Percentiles rank a stretch among this genome's conserved stretches.
phyloP scores from a whole-genome alignment of 1,284 basidiomycete genomes.

The Ceratorhiza oryzae-sativae region DNA sequence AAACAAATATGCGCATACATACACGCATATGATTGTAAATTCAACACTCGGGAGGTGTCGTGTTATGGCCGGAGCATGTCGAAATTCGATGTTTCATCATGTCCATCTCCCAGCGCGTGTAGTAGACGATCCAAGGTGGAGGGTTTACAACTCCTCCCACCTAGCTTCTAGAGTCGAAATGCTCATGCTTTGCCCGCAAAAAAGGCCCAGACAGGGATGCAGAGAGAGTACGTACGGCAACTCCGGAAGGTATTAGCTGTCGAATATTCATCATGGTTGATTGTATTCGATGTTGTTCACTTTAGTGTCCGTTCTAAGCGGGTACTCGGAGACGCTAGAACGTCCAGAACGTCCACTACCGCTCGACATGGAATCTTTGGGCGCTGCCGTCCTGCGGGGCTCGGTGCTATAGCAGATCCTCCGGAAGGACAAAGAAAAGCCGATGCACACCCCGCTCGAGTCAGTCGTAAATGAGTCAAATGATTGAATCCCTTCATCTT shows the following conservation, averaged over 20 bases:
- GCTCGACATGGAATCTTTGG: too few relatives aligned
- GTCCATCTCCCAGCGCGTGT: background rate
- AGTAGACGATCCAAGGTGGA: background rate
- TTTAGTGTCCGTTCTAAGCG: too few relatives aligned
- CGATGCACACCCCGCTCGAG: background rate
- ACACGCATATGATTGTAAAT: too few relatives aligned
- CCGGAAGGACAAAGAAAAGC: background rate
- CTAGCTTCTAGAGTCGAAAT: background rate
- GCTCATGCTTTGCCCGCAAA: background rate
- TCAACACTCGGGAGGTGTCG: background rate
- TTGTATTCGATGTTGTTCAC: background rate
- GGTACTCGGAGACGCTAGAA: background rate
- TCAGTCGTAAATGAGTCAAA: background rate
- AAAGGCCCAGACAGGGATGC: too few relatives aligned
- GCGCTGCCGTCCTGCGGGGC: background rate
- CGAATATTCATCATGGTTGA: background rate
- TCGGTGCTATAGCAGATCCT: background rate
- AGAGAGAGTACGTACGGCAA: too few relatives aligned
- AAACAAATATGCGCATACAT: too few relatives aligned
- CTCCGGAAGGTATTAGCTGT: too few relatives aligned
- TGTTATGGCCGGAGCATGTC: background rate
- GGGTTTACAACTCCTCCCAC: background rate
- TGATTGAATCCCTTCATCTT: background rate
- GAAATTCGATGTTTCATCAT: background rate
- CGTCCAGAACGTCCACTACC: too few relatives aligned